These are phyloP conservation scores for Podospora anserina DNA, from an alignment of 495 filamentous ascomycete species.

Conservation along the genomic window DNA sequence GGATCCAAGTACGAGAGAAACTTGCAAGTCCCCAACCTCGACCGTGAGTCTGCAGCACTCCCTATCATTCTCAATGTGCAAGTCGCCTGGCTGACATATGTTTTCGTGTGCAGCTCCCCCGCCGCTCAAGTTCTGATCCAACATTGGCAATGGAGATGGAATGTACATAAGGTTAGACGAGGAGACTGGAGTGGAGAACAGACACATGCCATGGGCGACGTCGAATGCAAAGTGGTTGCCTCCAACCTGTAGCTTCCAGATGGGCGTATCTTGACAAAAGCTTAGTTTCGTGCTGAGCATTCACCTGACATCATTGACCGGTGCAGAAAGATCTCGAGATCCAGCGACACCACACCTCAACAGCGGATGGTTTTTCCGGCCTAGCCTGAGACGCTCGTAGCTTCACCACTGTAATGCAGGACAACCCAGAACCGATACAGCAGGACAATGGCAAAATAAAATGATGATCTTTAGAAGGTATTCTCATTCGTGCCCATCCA, in stretches of 20 bases:
- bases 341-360: too few relatives aligned
- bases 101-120: slow-evolving; percentile 37
- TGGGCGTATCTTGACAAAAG: too few relatives aligned
- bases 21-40: slow-evolving; percentile 70
- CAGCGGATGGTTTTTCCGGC: too few relatives aligned
- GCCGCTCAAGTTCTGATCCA: slow-evolving; percentile 43
- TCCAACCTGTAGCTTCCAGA: too few relatives aligned
- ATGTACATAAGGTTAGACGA: slow-evolving; percentile 22
- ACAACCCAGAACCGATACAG: too few relatives aligned
- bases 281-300: too few relatives aligned
- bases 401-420: too few relatives aligned
- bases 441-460: neutral
- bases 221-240: neutral
- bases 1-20: slow-evolving; percentile 97
- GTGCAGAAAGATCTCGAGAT: too few relatives aligned
- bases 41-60: slow-evolving; percentile 59
- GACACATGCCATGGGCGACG: neutral
- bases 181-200: slow-evolving; percentile 8
- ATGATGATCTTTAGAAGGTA: slow-evolving; percentile 37
- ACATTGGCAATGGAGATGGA: neutral
- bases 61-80: neutral
- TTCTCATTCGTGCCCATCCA: slow-evolving; percentile 61
- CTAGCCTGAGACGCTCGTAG: too few relatives aligned
- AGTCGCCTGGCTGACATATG: slow-evolving; percentile 14
- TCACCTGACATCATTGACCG: too few relatives aligned